Percentiles rank a stretch among this genome's conserved stretches.
These are phyloP conservation scores for Lathyrus tuberosus DNA, from an alignment of 306 rosid genomes.

Conservation along the genomic window DNA sequence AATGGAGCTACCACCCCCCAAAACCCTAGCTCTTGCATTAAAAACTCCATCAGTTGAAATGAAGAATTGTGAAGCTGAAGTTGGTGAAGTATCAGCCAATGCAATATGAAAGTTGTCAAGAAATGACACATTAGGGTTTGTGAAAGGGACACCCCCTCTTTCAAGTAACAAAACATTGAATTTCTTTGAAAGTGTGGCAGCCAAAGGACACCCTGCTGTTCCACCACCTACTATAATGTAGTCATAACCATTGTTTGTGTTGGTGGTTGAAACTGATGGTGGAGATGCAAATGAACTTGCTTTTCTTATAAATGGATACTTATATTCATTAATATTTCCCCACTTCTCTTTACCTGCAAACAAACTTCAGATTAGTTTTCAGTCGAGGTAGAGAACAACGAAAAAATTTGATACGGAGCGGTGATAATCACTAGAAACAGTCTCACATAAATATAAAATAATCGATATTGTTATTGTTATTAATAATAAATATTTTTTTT, in stretches of 20 bases:
- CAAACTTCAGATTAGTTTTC: neutral
- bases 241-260: constrained; percentile 53
- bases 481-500: neutral
- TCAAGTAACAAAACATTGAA: constrained; percentile 77
- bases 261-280: constrained; percentile 55
- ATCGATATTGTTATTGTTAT: neutral
- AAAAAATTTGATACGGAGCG: too few relatives aligned
- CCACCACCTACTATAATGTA: constrained; percentile 95
- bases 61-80: constrained; percentile 82
- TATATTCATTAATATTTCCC: neutral
- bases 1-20: constrained; percentile 83
- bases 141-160: constrained; percentile 86
- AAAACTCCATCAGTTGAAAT: constrained; percentile 81
- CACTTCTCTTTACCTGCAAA: constrained; percentile 32
- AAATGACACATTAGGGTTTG: constrained; percentile 73
- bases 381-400: neutral
- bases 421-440: too few relatives aligned
- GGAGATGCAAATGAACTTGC: constrained; percentile 74
- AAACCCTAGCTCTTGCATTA: constrained; percentile 77
- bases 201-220: constrained; percentile 93
- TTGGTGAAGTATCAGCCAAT: constrained; percentile 71
- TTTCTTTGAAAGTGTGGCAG: constrained; percentile 80
- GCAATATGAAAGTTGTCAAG: constrained; percentile 73
- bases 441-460: too few relatives aligned
- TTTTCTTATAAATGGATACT: constrained; percentile 70